A percentile compares a stretch with the other conserved stretches of the same genome.
Conservation (phyloP, 108 stramenopile species). For the Fistulifera pelliculosa region DNA sequence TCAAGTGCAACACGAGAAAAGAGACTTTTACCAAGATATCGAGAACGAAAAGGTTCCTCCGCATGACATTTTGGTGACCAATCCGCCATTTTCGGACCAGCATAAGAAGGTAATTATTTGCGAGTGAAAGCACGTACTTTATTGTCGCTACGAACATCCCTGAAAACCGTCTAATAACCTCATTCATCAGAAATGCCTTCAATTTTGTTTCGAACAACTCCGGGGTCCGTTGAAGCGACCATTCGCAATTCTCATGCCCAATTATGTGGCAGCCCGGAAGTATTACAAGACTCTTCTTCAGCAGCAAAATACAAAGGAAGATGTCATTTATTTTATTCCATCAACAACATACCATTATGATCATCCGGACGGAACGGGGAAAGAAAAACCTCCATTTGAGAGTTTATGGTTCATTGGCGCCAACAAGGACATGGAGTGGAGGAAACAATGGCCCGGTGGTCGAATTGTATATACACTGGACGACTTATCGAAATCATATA, state of each 20-base stretch:
- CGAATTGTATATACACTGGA: too few species aligned
- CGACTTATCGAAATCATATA: too few species aligned
- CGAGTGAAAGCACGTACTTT: too few species aligned
- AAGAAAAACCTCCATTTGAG: constrained; percentile 63
- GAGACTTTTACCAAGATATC: constrained; percentile 81
- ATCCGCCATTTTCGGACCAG: constrained; percentile 83
- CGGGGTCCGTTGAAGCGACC: constrained; percentile 18
- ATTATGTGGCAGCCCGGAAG: constrained; percentile 67
- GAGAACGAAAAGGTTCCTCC: constrained; percentile 37
- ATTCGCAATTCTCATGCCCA: constrained; percentile 82
- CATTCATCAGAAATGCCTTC: constrained; percentile 37
- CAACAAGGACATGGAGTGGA: too few species aligned
- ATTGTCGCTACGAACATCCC: too few species aligned
- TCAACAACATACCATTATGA: constrained; percentile 60
- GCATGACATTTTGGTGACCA: constrained; percentile 76
- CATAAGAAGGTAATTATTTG: constrained; percentile 65
- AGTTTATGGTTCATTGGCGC: constrained; percentile 77
- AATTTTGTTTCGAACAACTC: constrained; percentile 47
- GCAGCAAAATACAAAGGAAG: not conserved
- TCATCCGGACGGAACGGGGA: constrained; percentile 82
- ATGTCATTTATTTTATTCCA: constrained; percentile 58
- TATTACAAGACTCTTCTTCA: constrained; percentile 33
- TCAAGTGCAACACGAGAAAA: constrained; percentile 51
- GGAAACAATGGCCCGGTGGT: too few species aligned
- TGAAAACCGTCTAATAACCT: too few species aligned